Conservation (phyloP, 495 filamentous ascomycete species). For the Penicillium bovifimosum region DNA sequence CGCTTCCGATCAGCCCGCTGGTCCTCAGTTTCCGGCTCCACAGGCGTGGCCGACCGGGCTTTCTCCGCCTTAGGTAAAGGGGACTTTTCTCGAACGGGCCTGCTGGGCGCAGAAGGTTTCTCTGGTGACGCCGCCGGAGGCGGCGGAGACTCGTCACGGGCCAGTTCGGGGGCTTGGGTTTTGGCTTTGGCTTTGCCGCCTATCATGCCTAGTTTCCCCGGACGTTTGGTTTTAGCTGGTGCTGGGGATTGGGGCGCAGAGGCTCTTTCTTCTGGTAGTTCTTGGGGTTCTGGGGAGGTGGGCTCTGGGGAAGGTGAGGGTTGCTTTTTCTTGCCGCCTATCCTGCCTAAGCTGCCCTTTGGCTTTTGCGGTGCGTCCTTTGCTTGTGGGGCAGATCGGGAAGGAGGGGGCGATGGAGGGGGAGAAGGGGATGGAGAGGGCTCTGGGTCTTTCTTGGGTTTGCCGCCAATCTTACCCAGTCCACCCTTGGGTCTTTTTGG, state of each 20-base stretch:
- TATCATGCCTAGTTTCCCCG: slow-evolving; percentile 32
- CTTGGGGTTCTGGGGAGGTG: not conserved
- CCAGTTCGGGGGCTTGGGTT: not conserved
- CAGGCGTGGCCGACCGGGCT: not conserved
- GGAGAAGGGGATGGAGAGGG: not conserved
- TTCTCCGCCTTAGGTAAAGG: slow-evolving; percentile 9
- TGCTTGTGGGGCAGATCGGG: not conserved
- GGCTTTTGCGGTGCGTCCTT: slow-evolving; percentile 15
- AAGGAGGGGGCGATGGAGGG: not conserved
- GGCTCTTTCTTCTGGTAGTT: not conserved
- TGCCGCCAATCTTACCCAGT: not conserved
- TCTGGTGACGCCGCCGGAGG: not conserved
- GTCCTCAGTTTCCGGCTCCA: slow-evolving; percentile 32
- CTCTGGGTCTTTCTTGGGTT: not conserved
- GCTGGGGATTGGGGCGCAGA: slow-evolving; percentile 5
- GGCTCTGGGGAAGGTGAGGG: slow-evolving; percentile 1
- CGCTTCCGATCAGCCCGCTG: slow-evolving; percentile 60
- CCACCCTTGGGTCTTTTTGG: not conserved
- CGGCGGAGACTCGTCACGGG: not conserved
- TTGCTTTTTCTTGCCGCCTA: slow-evolving; percentile 36
- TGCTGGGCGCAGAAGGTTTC: not conserved
- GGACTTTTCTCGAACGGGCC: not conserved
- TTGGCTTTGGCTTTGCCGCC: slow-evolving; percentile 26
- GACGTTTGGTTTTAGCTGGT: slow-evolving; percentile 20
- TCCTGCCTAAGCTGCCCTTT: slow-evolving; percentile 29